Conservation (phyloP, 768 basidiomycete species). For the Lentinus brumalis region DNA sequence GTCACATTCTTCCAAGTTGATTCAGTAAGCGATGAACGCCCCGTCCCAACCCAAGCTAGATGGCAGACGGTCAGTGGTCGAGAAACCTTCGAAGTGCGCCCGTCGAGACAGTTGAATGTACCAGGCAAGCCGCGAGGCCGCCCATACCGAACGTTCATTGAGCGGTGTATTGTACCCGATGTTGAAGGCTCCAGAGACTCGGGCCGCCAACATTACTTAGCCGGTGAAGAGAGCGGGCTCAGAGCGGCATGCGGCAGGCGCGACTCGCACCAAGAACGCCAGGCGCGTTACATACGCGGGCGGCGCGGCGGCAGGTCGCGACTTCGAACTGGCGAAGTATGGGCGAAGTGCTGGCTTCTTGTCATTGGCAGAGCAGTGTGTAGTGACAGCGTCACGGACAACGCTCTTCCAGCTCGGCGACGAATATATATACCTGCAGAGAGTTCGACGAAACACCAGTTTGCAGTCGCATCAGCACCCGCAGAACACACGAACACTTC, state of each 20-base stretch:
- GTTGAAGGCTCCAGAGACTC: too few species aligned
- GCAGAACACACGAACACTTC: background rate
- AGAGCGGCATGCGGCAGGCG: background rate
- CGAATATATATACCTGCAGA: background rate
- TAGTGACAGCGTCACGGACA: background rate
- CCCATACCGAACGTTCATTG: too few species aligned
- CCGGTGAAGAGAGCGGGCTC: background rate
- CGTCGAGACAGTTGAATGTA: too few species aligned
- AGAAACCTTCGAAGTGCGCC: too few species aligned
- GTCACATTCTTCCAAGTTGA: background rate
- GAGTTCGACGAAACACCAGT: background rate
- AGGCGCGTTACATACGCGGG: too few species aligned
- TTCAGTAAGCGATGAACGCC: background rate
- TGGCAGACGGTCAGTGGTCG: too few species aligned
- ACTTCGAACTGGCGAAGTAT: too few species aligned
- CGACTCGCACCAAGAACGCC: too few species aligned
- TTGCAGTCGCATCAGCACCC: background rate
- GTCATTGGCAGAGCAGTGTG: background rate
- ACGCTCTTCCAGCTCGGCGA: background rate
- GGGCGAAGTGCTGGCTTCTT: too few species aligned
- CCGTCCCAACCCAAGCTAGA: background rate
- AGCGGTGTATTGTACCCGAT: too few species aligned
- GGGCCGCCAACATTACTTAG: background rate
- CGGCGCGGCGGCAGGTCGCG: too few species aligned
- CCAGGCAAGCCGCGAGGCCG: too few species aligned